Evolutionary conservation across 2,329 filamentous ascomycete genomes (phyloP).

Genomic region (Trichophyton benhamiae): DNA sequence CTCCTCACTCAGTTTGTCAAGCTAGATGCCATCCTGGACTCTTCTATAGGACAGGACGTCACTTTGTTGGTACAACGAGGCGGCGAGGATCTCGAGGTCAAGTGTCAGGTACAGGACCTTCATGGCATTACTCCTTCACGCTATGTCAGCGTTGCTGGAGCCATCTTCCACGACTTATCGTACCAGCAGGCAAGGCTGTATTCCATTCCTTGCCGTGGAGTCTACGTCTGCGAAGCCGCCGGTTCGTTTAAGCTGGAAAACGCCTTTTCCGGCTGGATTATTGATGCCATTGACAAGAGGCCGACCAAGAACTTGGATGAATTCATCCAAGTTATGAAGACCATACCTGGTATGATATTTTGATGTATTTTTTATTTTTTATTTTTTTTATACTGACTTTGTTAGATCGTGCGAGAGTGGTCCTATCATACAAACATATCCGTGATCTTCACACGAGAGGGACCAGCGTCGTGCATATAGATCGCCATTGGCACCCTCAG

Average conservation of each 20-base stretch:
- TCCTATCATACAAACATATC: constrained; percentile 91
- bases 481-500: constrained; percentile 90
- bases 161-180: constrained; percentile 88
- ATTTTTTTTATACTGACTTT: not conserved
- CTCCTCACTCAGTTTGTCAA: constrained; percentile 86
- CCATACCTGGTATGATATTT: constrained; percentile 53
- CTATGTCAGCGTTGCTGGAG: constrained; percentile 87
- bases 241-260: constrained; percentile 93
- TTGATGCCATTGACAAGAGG: constrained; percentile 85
- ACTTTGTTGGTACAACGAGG: constrained; percentile 76
- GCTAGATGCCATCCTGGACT: constrained; percentile 83
- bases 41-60: constrained; percentile 67
- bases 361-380: not conserved
- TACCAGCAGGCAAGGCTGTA: constrained; percentile 97
- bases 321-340: constrained; percentile 83
- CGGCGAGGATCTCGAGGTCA: constrained; percentile 73
- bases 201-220: constrained; percentile 79
- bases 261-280: constrained; percentile 81
- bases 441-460: constrained; percentile 88
- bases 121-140: constrained; percentile 92
- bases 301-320: constrained; percentile 75
- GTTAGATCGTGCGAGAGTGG: constrained; percentile 60
- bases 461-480: constrained; percentile 82
- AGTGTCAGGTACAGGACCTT: constrained; percentile 74
- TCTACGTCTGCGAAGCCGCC: constrained; percentile 88